Base-by-base conservation (phyloP, 352 stramenopile genomes). In the Halophytophthora batemanensis region DNA sequence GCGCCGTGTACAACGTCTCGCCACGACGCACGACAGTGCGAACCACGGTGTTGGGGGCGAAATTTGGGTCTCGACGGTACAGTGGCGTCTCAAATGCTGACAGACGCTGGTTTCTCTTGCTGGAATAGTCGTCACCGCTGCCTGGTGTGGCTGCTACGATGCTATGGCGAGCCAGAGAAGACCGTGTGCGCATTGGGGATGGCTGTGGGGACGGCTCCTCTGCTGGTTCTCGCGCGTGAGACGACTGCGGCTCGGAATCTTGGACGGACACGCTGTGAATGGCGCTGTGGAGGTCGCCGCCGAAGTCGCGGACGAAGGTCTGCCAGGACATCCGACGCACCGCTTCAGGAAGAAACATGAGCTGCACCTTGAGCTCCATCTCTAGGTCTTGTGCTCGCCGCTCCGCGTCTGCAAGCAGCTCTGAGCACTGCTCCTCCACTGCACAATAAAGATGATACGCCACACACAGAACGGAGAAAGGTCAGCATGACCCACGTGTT, bases 241-340 rank as follows among this genome's bases (percentile, higher is more conserved):
- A 6, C 6, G 23, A 29, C 19, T 7, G 13, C 14, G 6, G 48
- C 14, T 28, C 21, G 41, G 25, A 59, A 29, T 69, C 56, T 37
- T 38, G 42, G 41, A 19, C 2, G n/a, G 67, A 71, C 13, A 87
- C 74, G 51, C 79, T 82, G 56, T 87, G 57, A 31, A 89, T 88
- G 38, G 77, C 78, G 53, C 85, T 87, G 46, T 82, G 64, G 22
- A 92, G 62, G 50, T 79, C 77, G 36, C 82, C 82, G 34, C 72
- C 76, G 59, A 85, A 90, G 56, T 90, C 77, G n/a, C 82, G 72
- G 36, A 79, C 83, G 54, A 92, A 89, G 35, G 72, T 88, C 56
- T 83, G 86, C 79, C 79, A 90, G 13, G 77, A 67, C 79, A 92
- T 89, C 50, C 72, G 64, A 21, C 77, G 79, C 57, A 92, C 79